Base-by-base conservation (phyloP, 2,329 filamentous ascomycete genomes). In the Byssochlamys sp. region DNA sequence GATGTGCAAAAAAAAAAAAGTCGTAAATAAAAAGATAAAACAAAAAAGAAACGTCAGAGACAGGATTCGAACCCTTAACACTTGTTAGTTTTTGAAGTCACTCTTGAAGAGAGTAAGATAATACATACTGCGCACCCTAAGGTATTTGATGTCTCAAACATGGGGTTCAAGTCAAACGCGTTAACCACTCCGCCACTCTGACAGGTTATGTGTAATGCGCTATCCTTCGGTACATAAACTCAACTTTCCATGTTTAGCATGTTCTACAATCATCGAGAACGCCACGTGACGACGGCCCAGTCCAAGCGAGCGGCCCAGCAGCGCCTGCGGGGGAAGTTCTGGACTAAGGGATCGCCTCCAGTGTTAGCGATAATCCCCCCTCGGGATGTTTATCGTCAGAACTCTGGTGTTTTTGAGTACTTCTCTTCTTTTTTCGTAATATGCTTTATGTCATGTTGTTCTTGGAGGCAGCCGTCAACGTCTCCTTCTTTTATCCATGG, bases 401-500 rank as follows among this genome's bases (percentile, higher is more conserved):
- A 19, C n/a, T 9, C 3, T 24, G n/a, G n/a, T 45, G 14, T 45
- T 45, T 45, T 19, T 9, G n/a, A 19, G 29, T 10, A 10, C 29
- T 24, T 45, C 39, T 19, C n/a, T 14, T 7, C 7, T 45, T 45
- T 24, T 7, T n/a, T 19, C n/a, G 19, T 45, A 39, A 55, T 53
- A 50, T 55, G 55, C 28, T 54, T 48, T 35, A 49, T 52, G 55
- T 28, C 49, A 51, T 26, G 49, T 28, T 14, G 24, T 28, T 26
- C 49, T 12, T 12, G 27, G 49, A 51, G 49, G 52, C 54, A 35
- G 59, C 56, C 60, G 63, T 63, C 64, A 66, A 65, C 57, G 54
- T 55, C 56, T 59, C 54, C 55, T 56, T 58, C 54, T 57, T 52
- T 49, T 61, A 62, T 63, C 58, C 65, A 78, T 84, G 69, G 77